A percentile compares a stretch with the other conserved stretches of the same genome.
Evolutionary conservation across 2,329 filamentous ascomycete species (phyloP).

Genomic region (Colletotrichum eleusines): DNA sequence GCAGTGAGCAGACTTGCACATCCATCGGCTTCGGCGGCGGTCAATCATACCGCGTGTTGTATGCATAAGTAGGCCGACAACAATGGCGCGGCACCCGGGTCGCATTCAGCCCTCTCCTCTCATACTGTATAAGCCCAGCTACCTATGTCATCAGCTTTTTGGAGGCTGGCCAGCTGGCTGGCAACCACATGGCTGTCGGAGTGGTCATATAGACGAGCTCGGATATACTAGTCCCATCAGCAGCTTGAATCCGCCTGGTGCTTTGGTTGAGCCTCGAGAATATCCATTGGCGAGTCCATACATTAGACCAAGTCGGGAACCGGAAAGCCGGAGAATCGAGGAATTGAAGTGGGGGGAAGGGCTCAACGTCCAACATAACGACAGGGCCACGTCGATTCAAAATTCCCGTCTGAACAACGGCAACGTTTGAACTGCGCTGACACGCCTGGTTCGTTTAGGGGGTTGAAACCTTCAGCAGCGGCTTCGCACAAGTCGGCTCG

Average conservation of each 20-base stretch:
- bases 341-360: background rate
- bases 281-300: conserved; percentile 16
- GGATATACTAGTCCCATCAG: background rate
- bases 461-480: conserved; percentile 20
- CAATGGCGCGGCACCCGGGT: conserved; percentile 1
- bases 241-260: conserved; percentile 2
- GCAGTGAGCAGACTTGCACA: too few relatives aligned
- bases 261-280: conserved; percentile 19
- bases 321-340: conserved; percentile 27
- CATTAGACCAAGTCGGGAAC: conserved; percentile 16
- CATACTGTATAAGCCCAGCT: conserved; percentile 9
- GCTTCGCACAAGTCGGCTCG: background rate
- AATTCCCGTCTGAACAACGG: conserved; percentile 36
- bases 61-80: background rate
- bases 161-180: background rate
- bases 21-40: conserved; percentile 23
- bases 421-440: conserved; percentile 27
- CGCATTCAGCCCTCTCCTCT: background rate
- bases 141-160: conserved; percentile 14
- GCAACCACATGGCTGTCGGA: background rate
- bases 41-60: background rate
- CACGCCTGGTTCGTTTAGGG: conserved; percentile 33
- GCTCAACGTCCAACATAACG: conserved; percentile 19
- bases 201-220: background rate
- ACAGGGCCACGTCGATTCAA: conserved; percentile 26